Base-by-base conservation (phyloP, 352 stramenopile species). In the Phytophthora cajani region DNA sequence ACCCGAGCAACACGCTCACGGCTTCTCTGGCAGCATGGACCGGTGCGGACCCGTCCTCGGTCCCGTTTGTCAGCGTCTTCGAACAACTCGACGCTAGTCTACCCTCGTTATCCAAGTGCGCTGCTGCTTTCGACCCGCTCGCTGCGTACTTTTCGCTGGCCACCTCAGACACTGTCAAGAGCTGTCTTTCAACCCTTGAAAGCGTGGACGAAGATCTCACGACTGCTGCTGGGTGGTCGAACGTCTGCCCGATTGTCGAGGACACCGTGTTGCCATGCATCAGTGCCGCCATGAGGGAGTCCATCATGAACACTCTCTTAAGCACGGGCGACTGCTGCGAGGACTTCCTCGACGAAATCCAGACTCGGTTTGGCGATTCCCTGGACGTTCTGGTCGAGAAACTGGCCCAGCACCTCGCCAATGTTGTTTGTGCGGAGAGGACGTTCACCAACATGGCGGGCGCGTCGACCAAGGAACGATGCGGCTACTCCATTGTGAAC, bases 41-140 rank as follows among this genome's bases (percentile, higher is more conserved):
- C 16, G 16, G n/a, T 19, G n/a, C 16, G 8, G 44, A 56, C 1
- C 16, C 46, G 7, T 58, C 49, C 6, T 30, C 56, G 11, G 33
- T 76, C 7, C 50, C 69, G 0, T 12, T 75, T 6, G 49, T 51
- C 30, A 30, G 19, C 1, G 46, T 72, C 5, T 74, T 82, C 19
- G 33, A 19, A 14, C 32, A 64, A 10, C 21, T 80, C 25, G 60
- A 82, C 53, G 30, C 33, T 0, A n/a, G 59, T n/a, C 52, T 74
- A 25, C 79, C 76, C 10, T 79, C 65, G 69, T 51, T 87, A 14
- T 79, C 79, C 7, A 75, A 67, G 30, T 87, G 79, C 53, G 51
- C 71, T 1, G 79, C 79, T 0, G 32, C 63, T 6, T 58, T 87
- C 27, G 59, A 84, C 27, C 59, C 59, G 1, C 23, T 64, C n/a